Conservation (phyloP, 345 rosid genomes). For the Moricandia moricandioides region DNA sequence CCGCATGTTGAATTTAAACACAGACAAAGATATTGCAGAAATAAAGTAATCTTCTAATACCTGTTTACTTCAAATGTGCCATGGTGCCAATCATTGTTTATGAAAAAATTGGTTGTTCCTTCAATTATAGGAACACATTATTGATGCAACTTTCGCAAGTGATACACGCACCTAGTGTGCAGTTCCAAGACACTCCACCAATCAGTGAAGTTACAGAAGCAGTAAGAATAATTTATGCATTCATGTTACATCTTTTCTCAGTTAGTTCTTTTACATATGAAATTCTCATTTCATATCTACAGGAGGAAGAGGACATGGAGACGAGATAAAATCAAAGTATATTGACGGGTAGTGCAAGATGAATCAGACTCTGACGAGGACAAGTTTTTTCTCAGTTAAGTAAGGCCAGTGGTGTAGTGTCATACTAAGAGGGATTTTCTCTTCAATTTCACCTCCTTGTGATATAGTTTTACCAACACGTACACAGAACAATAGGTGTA, state of each 20-base stretch:
- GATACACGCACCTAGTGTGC: slow-evolving; percentile 16
- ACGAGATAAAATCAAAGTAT: not conserved
- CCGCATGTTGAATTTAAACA: not conserved
- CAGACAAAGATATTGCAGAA: not conserved
- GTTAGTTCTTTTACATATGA: not conserved
- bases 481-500: not conserved
- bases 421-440: not conserved
- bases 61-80: not conserved
- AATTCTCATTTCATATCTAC: slow-evolving; percentile 4
- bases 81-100: not conserved
- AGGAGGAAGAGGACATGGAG: slow-evolving; percentile 10
- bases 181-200: slow-evolving; percentile 9
- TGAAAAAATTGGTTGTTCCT: not conserved
- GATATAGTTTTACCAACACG: not conserved
- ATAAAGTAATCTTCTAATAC: slow-evolving; percentile 7
- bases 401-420: slow-evolving; percentile 2
- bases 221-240: not conserved
- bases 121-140: not conserved
- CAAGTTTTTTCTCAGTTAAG: not conserved
- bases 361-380: slow-evolving; percentile 12
- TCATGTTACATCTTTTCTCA: not conserved
- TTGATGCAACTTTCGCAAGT: slow-evolving; percentile 11
- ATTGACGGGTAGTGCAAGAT: slow-evolving; percentile 1
- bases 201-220: not conserved
- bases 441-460: not conserved